Evolutionary conservation across 176 grass and related monocot species (phyloP).

Genomic region (Musa acuminata): DNA sequence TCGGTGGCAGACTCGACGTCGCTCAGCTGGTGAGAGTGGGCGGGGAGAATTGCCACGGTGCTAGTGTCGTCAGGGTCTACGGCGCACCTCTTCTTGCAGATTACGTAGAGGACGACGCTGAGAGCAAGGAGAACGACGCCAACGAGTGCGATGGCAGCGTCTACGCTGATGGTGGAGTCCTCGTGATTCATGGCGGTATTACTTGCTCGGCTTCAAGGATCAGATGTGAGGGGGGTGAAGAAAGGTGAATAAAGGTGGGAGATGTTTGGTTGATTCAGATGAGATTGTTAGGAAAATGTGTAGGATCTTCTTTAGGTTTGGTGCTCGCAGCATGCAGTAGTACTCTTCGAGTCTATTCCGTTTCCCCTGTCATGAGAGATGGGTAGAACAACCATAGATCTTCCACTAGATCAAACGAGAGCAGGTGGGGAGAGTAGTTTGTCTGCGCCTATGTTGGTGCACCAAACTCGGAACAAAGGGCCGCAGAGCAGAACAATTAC

Average conservation of each 20-base stretch:
- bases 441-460: background rate
- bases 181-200: background rate
- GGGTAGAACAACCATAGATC: background rate
- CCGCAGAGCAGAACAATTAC: background rate
- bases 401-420: no score
- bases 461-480: background rate
- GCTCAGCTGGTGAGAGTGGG: slow-evolving; percentile 27
- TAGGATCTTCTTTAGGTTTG: no score
- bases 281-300: no score
- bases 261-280: no score
- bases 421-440: background rate
- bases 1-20: slow-evolving; percentile 58
- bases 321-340: no score
- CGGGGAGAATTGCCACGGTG: slow-evolving; percentile 14
- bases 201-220: background rate
- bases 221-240: no score
- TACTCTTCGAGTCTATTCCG: background rate
- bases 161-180: background rate
- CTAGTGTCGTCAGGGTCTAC: background rate
- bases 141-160: background rate
- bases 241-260: no score
- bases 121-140: background rate
- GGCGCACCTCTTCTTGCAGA: background rate
- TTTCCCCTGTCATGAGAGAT: background rate
- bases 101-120: background rate